Base-by-base conservation (phyloP, 1,284 basidiomycete species). In the Marasmius oreades region DNA sequence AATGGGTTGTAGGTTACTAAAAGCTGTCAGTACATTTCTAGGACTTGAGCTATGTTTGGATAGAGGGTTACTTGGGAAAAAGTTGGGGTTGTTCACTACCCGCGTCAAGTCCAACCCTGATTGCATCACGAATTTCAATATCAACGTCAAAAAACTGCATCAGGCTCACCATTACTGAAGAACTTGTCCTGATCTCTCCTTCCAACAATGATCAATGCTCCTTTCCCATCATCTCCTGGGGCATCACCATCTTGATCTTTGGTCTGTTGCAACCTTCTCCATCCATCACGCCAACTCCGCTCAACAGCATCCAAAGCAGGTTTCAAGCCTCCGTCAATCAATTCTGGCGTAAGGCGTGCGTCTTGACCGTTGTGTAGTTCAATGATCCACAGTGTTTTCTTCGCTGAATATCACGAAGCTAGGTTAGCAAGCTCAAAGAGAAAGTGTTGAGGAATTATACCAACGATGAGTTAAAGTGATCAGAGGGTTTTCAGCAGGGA, bases 251-350 rank as follows among this genome's bases (percentile, higher is more conserved):
- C 72, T 54, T 75, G 75, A 48, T 80, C 74, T 65, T 74, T 75
- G 51, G 65, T 70, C 42, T 72, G 67, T 26, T 72, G 68, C 3
- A 75, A 73, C n/a, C 70, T 66, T 37, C 82, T 75, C 73, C 77
- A 78, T 34, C 73, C 72, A 42, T 74, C 70, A 36, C 86, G 75
- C 95, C 95, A 98, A 62, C 90, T 79, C 22, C 74, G 71, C 70
- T 96, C 93, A 8, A 96, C 88, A 12, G 75, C 69, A 63, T 93
- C 86, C 36, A 97, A 76, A 2, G 91, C 89, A 20, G 89, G 87
- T 56, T 81, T 76, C 26, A 93, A 64, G 0, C 79, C 90, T n/a
- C 77, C 70, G 54, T 81, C 76, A 53, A 93, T 73, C 52, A 92
- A 69, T 5, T 70, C 69, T 37, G 77, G 74, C 0, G 86, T 88